Conservation (phyloP, 75 land plant genomes). For the Ceratopteris richardii region DNA sequence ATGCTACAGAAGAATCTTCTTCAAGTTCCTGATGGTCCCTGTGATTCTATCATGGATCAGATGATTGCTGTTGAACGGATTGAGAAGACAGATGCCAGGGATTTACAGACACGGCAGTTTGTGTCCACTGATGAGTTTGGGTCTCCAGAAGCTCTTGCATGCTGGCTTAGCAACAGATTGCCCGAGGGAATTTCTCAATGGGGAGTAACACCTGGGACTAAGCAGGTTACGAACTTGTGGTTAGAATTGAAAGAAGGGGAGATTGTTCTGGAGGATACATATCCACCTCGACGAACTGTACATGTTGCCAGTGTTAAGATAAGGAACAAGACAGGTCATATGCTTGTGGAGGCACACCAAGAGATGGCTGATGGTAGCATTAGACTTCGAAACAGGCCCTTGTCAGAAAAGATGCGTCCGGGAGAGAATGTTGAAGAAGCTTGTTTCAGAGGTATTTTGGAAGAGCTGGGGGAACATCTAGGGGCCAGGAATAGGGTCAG, state of each 20-base stretch:
- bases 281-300: constrained; percentile 61
- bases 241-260: constrained; percentile 77
- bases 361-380: constrained; percentile 68
- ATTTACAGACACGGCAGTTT: no score
- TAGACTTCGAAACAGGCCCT: constrained; percentile 48
- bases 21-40: neutral
- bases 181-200: constrained; percentile 19
- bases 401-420: constrained; percentile 95
- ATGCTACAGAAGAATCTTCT: neutral
- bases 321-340: constrained; percentile 21
- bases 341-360: constrained; percentile 69
- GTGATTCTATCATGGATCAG: neutral
- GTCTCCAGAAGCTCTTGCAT: constrained; percentile 6
- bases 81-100: no score
- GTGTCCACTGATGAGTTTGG: neutral
- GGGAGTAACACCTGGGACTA: constrained; percentile 82
- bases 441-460: constrained; percentile 52
- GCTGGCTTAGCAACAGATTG: neutral
- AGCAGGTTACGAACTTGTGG: constrained; percentile 86
- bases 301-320: constrained; percentile 72
- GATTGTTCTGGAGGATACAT: constrained; percentile 52
- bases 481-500: constrained; percentile 24
- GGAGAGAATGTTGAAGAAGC: constrained; percentile 63
- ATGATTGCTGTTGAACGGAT: neutral
- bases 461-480: constrained; percentile 65